phyloP scores from a whole-genome alignment of 176 grass and related monocot genomes.

The Eleusine coracana region DNA sequence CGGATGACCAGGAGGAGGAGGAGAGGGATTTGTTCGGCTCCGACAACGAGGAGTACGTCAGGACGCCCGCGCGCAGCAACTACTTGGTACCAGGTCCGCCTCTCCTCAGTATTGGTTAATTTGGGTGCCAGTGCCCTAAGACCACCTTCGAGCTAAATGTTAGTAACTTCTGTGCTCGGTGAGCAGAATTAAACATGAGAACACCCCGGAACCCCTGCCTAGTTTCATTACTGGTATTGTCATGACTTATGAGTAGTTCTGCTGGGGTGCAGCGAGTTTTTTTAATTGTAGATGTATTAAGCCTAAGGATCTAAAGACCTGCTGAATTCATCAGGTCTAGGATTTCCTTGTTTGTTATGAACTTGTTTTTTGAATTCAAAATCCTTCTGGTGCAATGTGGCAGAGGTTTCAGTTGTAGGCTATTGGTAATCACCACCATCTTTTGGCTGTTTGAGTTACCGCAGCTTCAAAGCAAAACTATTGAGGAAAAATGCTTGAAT shows the following conservation, averaged over 20 bases:
- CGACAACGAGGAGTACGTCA: constrained; percentile 89
- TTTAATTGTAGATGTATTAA: not conserved
- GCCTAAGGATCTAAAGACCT: not conserved
- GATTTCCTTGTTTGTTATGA: not conserved
- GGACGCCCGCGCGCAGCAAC: constrained; percentile 62
- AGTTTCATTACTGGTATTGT: constrained; percentile 13
- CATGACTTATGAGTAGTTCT: not conserved
- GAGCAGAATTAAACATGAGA: not conserved
- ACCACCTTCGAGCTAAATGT: not conserved
- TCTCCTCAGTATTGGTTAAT: constrained; percentile 6
- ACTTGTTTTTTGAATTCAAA: constrained; percentile 1
- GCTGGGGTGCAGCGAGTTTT: not conserved
- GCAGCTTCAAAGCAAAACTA: not conserved
- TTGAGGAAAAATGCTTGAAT: not conserved
- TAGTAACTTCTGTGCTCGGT: not conserved
- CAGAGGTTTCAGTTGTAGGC: not conserved
- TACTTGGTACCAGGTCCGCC: constrained; percentile 79
- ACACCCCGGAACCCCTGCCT: not conserved
- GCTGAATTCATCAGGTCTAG: not conserved
- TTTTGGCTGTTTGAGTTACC: not conserved
- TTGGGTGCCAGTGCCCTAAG: constrained; percentile 9
- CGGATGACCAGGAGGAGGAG: constrained; percentile 39
- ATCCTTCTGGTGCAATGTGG: not conserved
- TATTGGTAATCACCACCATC: not conserved
- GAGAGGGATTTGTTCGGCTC: constrained; percentile 90